Evolutionary conservation across 257 asterid species (phyloP), one percentile per base, ranked within the genome.

Genomic region (Solanum pinnatisectum): DNA sequence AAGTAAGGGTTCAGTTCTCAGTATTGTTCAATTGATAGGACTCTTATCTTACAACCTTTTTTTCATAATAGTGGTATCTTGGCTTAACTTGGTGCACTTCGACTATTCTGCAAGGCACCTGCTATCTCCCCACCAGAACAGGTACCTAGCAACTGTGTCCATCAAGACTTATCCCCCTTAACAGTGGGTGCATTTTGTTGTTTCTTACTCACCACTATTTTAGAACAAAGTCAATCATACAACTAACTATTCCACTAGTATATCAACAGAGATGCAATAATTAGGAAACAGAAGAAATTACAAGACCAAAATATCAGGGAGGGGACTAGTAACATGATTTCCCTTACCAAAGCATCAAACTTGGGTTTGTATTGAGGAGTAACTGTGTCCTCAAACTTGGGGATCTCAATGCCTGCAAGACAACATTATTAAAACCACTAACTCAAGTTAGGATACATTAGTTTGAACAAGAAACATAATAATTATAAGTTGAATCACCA

Each of bases 321-420:
- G 16, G 2, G 63, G 10, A 52, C 10, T 52, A 15, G 42, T 9
- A 49, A 46, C 2, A 10, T 27, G 42, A 82, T 82, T 68, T 52
- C 76, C 73, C 95, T 95, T 89, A 96, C 98, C 98, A 96, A 91
- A 30, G 96, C 96, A 40, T 96, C 98, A 90, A 96, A 95, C 91
- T 96, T 94, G 83, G 98, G 98, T 78, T 95, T 94, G 92, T 93
- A 96, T 89, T 95, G 92, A 70, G 98, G 99, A 84, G 98, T 95
- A 90, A 95, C 99, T 40, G 89, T 94, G 92, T 96, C 99, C 82
- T 92, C 99, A 88, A 93, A 95, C 91, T 94, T 91, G 14, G 99
- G 99, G 90, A 96, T 91, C 90, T 96, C 92, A 87, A 96, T 83
- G 90, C 95, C 99, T 95, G 91, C 91, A 91, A 27, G 42, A 42